Conservation (phyloP, 2,329 filamentous ascomycete species). For the Hansfordia pulvinata region DNA sequence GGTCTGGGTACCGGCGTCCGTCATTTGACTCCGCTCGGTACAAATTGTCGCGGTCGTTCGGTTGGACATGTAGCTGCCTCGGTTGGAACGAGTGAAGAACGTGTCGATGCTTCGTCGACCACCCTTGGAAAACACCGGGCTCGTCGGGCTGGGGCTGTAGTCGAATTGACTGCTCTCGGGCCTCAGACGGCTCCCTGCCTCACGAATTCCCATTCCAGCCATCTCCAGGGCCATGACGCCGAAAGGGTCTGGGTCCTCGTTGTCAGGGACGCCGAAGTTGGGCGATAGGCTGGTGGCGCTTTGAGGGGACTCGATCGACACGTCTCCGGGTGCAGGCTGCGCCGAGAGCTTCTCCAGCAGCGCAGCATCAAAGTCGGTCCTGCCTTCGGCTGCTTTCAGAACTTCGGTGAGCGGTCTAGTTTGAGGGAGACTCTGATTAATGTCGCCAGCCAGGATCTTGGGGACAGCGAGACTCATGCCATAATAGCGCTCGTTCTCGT, state of each 20-base stretch:
- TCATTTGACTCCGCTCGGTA: constrained; percentile 55
- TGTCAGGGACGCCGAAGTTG: constrained; percentile 65
- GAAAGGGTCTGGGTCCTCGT: constrained; percentile 80
- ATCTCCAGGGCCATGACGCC: constrained; percentile 84
- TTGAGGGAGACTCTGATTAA: constrained; percentile 39
- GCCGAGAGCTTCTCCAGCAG: constrained; percentile 50
- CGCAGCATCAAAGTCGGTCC: constrained; percentile 56
- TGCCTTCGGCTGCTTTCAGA: constrained; percentile 77
- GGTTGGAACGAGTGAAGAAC: constrained; percentile 41
- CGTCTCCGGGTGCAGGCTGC: constrained; percentile 66
- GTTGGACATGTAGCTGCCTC: constrained; percentile 63
- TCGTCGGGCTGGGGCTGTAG: constrained; percentile 63
- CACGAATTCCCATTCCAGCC: constrained; percentile 77
- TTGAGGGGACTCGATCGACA: constrained; percentile 34
- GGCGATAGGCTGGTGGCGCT: constrained; percentile 21
- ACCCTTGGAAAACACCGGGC: constrained; percentile 49
- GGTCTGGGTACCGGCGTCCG: constrained; percentile 54
- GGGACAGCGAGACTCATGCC: constrained; percentile 33
- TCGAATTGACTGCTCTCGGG: constrained; percentile 73
- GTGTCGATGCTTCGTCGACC: constrained; percentile 60
- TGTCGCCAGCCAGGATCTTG: constrained; percentile 43
- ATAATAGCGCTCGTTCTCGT: constrained; percentile 49
- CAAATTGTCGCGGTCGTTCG: constrained; percentile 41
- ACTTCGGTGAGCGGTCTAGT: constrained; percentile 59
- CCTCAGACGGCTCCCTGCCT: constrained; percentile 66